Conservation (phyloP, 495 filamentous ascomycete genomes). For the Aspergillus nanangensis region DNA sequence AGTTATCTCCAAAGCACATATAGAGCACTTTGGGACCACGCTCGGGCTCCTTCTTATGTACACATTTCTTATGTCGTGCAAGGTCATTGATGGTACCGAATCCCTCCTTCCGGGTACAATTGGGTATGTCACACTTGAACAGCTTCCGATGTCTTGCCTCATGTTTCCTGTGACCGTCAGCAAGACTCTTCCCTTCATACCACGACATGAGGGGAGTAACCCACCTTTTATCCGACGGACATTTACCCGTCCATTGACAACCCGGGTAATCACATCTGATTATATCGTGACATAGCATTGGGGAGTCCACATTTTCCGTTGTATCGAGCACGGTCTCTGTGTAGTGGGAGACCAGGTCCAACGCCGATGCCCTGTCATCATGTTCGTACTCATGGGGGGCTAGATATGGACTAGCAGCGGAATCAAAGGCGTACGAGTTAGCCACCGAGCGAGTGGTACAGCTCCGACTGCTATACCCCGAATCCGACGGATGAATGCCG, state of each 20-base stretch:
- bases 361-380: constrained; percentile 13
- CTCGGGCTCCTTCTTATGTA: constrained; percentile 55
- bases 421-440: constrained; percentile 24
- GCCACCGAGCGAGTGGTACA: constrained; percentile 44
- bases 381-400: constrained; percentile 21
- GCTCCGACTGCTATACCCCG: constrained; percentile 56
- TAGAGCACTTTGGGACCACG: constrained; percentile 55
- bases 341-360: constrained; percentile 6
- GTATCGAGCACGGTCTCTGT: constrained; percentile 10
- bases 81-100: constrained; percentile 84
- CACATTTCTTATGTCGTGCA: constrained; percentile 65
- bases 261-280: constrained; percentile 31
- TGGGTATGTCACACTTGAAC: constrained; percentile 57
- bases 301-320: constrained; percentile 14
- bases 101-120: constrained; percentile 59
- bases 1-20: constrained; percentile 60
- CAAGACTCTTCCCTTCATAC: neutral
- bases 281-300: constrained; percentile 14
- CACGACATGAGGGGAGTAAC: neutral
- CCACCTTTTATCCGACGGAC: constrained; percentile 39
- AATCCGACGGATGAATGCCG: constrained; percentile 51
- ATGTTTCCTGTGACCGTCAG: constrained; percentile 63
- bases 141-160: constrained; percentile 70
- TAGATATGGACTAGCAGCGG: constrained; percentile 24
- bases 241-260: constrained; percentile 39